phyloP scores from a whole-genome alignment of 192 early-diverging fungal genomes.

The Linnemannia schmuckeri region DNA sequence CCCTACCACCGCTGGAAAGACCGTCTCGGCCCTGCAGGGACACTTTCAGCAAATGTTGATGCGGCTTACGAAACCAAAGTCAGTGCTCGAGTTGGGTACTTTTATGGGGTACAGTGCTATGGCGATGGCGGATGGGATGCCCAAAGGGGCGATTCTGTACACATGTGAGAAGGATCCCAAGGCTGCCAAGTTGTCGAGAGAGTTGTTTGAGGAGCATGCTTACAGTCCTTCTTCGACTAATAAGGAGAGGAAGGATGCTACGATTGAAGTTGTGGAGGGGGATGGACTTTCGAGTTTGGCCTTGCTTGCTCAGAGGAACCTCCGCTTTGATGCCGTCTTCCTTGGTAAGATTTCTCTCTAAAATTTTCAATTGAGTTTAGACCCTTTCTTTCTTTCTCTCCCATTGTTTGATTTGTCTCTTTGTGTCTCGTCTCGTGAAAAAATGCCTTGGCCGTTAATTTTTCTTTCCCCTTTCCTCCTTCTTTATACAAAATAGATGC shows the following conservation, averaged over 20 bases:
- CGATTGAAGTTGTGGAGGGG: conserved; percentile 37
- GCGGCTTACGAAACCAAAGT: conserved; percentile 60
- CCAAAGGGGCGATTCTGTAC: conserved; percentile 46
- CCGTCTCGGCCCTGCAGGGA: conserved; percentile 65
- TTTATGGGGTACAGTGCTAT: conserved; percentile 77
- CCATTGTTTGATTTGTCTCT: neutral
- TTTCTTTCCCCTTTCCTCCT: too few relatives aligned
- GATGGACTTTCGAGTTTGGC: conserved; percentile 12
- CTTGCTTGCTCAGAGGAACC: conserved; percentile 7
- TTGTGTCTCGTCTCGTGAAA: too few relatives aligned
- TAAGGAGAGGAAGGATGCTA: conserved; percentile 5
- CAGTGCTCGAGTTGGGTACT: conserved; percentile 75
- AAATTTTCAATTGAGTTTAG: neutral
- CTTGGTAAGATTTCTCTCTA: conserved; percentile 49
- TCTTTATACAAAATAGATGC: conserved; percentile 64
- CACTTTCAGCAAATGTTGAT: conserved; percentile 64
- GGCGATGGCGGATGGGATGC: conserved; percentile 76
- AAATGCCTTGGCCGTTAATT: neutral
- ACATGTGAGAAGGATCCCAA: conserved; percentile 69
- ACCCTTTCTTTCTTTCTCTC: conserved; percentile 3
- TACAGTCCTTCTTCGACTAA: neutral
- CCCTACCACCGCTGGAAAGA: conserved; percentile 55
- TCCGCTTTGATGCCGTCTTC: conserved; percentile 73
- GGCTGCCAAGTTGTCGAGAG: conserved; percentile 60
- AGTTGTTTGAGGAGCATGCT: conserved; percentile 25